A percentile compares a stretch with the other conserved stretches of the same genome.
Conservation (phyloP, 345 rosid genomes). For the Lepidium aucheri region DNA sequence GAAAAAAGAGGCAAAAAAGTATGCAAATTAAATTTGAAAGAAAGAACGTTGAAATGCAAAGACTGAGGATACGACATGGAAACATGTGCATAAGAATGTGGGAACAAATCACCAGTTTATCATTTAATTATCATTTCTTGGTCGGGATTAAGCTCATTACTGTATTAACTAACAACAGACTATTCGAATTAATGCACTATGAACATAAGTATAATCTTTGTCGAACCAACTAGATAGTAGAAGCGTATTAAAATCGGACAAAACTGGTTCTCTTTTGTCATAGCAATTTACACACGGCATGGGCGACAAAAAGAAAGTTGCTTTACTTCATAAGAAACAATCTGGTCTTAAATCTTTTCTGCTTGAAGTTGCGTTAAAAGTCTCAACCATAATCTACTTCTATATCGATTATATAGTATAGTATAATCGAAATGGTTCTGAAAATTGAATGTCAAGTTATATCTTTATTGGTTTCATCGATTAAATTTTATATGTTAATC, state of each 20-base stretch:
- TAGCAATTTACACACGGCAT: too few species aligned
- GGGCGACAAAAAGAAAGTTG: background rate
- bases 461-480: background rate
- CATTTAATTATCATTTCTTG: background rate
- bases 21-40: background rate
- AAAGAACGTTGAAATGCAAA: background rate
- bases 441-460: background rate
- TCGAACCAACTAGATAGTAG: too few species aligned
- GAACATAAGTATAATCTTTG: too few species aligned
- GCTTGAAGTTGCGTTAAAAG: background rate
- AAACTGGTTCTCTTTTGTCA: too few species aligned
- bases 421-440: background rate
- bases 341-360: background rate
- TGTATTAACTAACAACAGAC: too few species aligned
- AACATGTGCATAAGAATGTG: conserved; percentile 21
- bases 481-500: too few species aligned
- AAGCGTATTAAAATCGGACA: too few species aligned
- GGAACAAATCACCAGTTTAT: background rate
- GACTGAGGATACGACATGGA: conserved; percentile 5
- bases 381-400: background rate
- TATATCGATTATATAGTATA: background rate
- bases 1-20: too few species aligned
- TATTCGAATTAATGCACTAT: too few species aligned
- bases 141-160: background rate
- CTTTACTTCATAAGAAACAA: background rate